phyloP scores from a whole-genome alignment of 495 filamentous ascomycete genomes.

The Penicillium verhagenii region DNA sequence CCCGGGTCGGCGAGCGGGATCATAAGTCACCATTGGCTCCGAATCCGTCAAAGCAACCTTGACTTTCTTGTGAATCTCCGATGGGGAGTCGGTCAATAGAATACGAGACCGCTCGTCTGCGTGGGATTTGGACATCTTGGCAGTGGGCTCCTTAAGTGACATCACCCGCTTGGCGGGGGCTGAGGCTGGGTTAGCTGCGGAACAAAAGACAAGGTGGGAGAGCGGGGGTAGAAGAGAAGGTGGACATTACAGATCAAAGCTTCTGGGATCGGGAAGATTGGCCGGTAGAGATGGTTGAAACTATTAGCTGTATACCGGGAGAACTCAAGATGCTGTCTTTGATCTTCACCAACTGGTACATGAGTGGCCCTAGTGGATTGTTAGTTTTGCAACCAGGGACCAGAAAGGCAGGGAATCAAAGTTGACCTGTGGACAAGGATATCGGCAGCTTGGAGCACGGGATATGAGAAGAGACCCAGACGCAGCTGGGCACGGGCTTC shows the following conservation, averaged over 20 bases:
- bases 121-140: slow-evolving; percentile 95
- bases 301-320: slow-evolving; percentile 75
- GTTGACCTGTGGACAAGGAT: slow-evolving; percentile 77
- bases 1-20: slow-evolving; percentile 68
- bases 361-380: slow-evolving; percentile 66
- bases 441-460: slow-evolving; percentile 92
- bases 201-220: not conserved
- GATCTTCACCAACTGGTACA: slow-evolving; percentile 94
- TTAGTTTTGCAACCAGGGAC: not conserved
- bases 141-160: slow-evolving; percentile 72
- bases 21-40: slow-evolving; percentile 61
- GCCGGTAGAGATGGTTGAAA: slow-evolving; percentile 74
- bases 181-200: slow-evolving; percentile 27
- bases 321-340: slow-evolving; percentile 91
- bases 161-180: slow-evolving; percentile 81
- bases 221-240: not conserved
- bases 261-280: slow-evolving; percentile 64
- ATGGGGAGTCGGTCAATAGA: slow-evolving; percentile 67
- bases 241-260: slow-evolving; percentile 71
- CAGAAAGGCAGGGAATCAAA: not conserved
- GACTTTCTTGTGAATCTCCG: slow-evolving; percentile 65
- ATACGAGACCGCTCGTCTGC: slow-evolving; percentile 68
- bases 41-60: slow-evolving; percentile 76
- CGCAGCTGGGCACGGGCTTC: slow-evolving; percentile 60
- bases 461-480: slow-evolving; percentile 94